These are phyloP conservation scores for Ceratocystis variospora DNA, from an alignment of 2,329 filamentous ascomycete species.

Conservation along the genomic window DNA sequence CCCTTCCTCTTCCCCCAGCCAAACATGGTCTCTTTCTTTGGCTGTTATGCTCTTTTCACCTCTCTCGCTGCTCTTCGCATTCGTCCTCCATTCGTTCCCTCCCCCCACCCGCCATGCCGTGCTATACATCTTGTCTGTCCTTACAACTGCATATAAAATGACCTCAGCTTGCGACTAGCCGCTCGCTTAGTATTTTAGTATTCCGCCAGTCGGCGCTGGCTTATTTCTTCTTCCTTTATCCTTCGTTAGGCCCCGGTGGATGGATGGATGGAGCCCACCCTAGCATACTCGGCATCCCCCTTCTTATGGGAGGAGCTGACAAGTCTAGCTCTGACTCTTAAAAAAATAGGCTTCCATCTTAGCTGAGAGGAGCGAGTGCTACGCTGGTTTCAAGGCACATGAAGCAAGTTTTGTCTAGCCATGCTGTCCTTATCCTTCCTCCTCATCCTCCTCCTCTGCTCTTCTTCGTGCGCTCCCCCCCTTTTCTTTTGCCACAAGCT, in stretches of 20 bases:
- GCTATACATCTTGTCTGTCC: too few relatives aligned
- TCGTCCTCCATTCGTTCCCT: background rate
- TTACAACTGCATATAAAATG: too few relatives aligned
- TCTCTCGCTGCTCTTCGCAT: background rate
- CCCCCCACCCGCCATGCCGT: too few relatives aligned
- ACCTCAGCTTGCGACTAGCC: background rate
- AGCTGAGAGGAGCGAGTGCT: background rate
- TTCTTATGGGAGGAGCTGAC: background rate
- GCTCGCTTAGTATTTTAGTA: background rate
- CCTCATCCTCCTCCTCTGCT: background rate
- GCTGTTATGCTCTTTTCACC: background rate
- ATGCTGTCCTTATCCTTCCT: background rate
- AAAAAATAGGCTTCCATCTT: background rate
- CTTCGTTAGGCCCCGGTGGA: too few relatives aligned
- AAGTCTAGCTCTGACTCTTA: background rate
- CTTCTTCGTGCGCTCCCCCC: background rate
- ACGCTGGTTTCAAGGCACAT: background rate
- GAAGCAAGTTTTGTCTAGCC: background rate
- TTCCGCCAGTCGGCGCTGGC: background rate
- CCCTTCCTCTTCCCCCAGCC: too few relatives aligned
- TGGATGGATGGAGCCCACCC: background rate
- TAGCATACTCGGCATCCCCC: background rate
- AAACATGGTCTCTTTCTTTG: background rate
- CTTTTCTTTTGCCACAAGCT: background rate
- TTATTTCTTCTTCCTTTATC: background rate